phyloP scores from a whole-genome alignment of 2,329 filamentous ascomycete species.

The Botrytis byssoidea region DNA sequence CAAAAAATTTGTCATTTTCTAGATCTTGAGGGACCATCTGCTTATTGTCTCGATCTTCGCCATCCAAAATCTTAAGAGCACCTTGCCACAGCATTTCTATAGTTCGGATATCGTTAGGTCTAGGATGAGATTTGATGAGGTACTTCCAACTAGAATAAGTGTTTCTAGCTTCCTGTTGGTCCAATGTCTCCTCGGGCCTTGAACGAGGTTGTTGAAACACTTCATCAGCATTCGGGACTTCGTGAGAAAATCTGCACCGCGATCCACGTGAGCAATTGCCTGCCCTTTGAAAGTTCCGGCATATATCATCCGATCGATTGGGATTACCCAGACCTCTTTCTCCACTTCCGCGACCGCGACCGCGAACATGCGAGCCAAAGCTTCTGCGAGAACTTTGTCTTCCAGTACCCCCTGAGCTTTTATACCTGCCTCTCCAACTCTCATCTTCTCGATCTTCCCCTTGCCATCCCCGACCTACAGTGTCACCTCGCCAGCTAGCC shows the following conservation, averaged over 20 bases:
- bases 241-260: neutral
- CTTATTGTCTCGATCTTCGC: slow-evolving; percentile 24
- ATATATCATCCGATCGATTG: neutral
- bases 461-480: neutral
- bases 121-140: slow-evolving; percentile 23
- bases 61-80: slow-evolving; percentile 25
- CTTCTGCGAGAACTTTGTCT: neutral
- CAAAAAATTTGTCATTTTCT: slow-evolving; percentile 19
- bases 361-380: neutral
- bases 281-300: neutral
- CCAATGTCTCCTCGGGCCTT: slow-evolving; percentile 21
- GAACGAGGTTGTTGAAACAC: neutral
- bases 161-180: slow-evolving; percentile 20
- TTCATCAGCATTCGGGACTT: neutral
- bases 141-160: slow-evolving; percentile 27
- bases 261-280: neutral
- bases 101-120: slow-evolving; percentile 20
- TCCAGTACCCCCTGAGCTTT: neutral
- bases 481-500: neutral
- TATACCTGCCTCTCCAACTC: neutral
- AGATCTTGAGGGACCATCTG: slow-evolving; percentile 27
- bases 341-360: neutral
- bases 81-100: slow-evolving; percentile 24
- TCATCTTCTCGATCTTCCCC: neutral
- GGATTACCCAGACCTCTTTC: neutral